Percentiles rank a stretch among this genome's conserved stretches.
These are phyloP conservation scores for Fomitopsis serialis DNA, from an alignment of 768 basidiomycete species.

Conservation along the genomic window DNA sequence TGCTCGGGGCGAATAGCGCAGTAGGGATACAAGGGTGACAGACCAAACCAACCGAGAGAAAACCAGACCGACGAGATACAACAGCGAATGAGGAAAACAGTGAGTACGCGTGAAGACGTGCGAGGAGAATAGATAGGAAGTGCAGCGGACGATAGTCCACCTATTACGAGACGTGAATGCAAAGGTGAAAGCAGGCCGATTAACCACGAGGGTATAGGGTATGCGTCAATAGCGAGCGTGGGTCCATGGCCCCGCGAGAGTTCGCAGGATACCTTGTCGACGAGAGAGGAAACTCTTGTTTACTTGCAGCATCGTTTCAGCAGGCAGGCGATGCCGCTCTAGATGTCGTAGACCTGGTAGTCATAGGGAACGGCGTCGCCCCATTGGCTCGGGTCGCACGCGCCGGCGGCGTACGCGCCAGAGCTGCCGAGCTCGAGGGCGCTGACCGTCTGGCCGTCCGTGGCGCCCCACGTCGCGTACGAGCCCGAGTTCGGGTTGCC, in stretches of 20 bases:
- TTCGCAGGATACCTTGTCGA: too few relatives aligned
- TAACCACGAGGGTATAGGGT: slow-evolving; percentile 1
- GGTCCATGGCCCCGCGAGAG: not conserved
- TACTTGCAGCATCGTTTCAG: too few relatives aligned
- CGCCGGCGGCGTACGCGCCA: slow-evolving; percentile 45
- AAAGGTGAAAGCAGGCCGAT: not conserved
- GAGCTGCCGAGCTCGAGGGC: slow-evolving; percentile 58
- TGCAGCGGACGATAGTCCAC: not conserved
- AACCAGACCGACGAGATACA: not conserved
- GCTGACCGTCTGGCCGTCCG: slow-evolving; percentile 46
- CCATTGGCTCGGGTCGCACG: slow-evolving; percentile 67
- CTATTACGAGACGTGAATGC: not conserved
- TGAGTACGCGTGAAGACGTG: not conserved
- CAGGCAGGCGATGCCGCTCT: not conserved
- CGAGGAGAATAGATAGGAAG: not conserved
- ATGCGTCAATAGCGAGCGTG: not conserved
- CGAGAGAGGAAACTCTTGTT: too few relatives aligned
- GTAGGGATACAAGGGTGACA: not conserved
- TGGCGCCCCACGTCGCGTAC: slow-evolving; percentile 45
- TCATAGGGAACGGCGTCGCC: slow-evolving; percentile 59
- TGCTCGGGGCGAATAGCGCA: not conserved
- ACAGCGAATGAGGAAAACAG: not conserved
- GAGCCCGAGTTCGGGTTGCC: slow-evolving; percentile 57
- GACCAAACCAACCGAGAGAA: not conserved
- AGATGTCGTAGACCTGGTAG: slow-evolving; percentile 54